These are phyloP conservation scores for Aureobasidium sp. DNA, from an alignment of 2,329 filamentous ascomycete genomes.

Conservation along the genomic window DNA sequence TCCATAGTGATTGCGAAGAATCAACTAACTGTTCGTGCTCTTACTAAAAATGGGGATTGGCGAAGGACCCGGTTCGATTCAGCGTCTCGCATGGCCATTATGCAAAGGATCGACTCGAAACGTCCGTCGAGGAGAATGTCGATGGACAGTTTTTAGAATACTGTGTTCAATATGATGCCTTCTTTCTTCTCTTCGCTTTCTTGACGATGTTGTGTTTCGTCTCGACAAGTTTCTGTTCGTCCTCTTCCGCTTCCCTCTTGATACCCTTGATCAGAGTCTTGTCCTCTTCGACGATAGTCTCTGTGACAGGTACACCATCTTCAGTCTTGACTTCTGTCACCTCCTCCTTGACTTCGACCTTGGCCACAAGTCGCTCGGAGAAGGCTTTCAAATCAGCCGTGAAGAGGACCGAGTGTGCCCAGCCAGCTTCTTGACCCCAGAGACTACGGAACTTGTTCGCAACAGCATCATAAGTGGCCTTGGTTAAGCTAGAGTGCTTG, in stretches of 20 bases:
- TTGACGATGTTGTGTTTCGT: constrained; percentile 31
- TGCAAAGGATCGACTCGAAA: too few relatives aligned
- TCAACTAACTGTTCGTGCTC: too few relatives aligned
- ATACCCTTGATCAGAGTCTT: constrained; percentile 32
- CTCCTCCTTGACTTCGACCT: constrained; percentile 44
- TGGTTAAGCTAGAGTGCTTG: constrained; percentile 79
- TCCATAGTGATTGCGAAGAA: too few relatives aligned
- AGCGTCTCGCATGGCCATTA: neutral
- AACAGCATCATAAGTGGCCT: constrained; percentile 80
- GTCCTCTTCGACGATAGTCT: constrained; percentile 29
- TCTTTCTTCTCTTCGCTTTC: constrained; percentile 32
- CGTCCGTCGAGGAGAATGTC: neutral
- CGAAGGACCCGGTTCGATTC: neutral
- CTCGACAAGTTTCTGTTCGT: constrained; percentile 33
- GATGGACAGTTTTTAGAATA: neutral
- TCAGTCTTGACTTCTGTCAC: constrained; percentile 31
- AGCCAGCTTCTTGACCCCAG: constrained; percentile 91
- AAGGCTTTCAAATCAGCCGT: constrained; percentile 87
- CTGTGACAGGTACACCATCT: constrained; percentile 20
- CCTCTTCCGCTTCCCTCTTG: constrained; percentile 36
- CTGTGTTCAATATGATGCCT: constrained; percentile 18
- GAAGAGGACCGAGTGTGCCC: constrained; percentile 96
- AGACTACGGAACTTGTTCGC: constrained; percentile 81
- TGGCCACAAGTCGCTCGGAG: constrained; percentile 54
- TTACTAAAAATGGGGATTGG: neutral